Percentiles rank a stretch among this genome's conserved stretches.
Evolutionary conservation across 2,329 filamentous ascomycete genomes (phyloP).

Genomic region (Pezicula neosporulosa): DNA sequence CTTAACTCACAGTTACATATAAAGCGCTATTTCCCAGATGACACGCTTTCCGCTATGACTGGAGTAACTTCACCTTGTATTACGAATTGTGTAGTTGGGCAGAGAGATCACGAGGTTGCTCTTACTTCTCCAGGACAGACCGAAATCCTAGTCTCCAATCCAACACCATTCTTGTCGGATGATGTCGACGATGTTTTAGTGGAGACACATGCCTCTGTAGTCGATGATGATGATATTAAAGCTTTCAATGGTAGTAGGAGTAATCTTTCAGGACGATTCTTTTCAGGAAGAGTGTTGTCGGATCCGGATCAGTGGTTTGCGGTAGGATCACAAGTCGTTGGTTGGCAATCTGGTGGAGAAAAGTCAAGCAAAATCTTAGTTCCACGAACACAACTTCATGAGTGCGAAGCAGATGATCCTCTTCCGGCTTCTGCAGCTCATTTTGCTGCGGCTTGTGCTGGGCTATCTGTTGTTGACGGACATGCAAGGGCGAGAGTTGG

Average conservation of each 20-base stretch:
- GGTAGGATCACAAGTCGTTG: neutral
- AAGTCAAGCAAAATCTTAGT: neutral
- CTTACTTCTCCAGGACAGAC: neutral
- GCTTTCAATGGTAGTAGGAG: neutral
- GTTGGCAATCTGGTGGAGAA: neutral
- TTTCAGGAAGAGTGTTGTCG: neutral
- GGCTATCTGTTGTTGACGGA: neutral
- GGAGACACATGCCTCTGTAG: neutral
- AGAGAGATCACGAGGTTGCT: neutral
- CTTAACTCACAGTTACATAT: neutral
- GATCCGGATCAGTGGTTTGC: neutral
- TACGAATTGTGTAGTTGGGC: neutral
- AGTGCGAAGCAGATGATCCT: neutral
- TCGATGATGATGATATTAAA: neutral
- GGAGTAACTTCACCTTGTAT: neutral
- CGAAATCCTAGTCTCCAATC: neutral
- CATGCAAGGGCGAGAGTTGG: neutral
- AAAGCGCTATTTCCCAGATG: neutral
- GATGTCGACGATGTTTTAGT: neutral
- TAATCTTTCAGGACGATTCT: neutral
- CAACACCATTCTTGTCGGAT: neutral
- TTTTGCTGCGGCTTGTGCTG: neutral
- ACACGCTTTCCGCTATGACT: neutral
- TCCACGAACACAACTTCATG: neutral
- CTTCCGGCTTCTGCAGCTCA: neutral